Percentiles rank a stretch among this genome's conserved stretches.
Evolutionary conservation across 108 stramenopile species (phyloP).

Genomic region (Pseudonitzschia delicatissima): DNA sequence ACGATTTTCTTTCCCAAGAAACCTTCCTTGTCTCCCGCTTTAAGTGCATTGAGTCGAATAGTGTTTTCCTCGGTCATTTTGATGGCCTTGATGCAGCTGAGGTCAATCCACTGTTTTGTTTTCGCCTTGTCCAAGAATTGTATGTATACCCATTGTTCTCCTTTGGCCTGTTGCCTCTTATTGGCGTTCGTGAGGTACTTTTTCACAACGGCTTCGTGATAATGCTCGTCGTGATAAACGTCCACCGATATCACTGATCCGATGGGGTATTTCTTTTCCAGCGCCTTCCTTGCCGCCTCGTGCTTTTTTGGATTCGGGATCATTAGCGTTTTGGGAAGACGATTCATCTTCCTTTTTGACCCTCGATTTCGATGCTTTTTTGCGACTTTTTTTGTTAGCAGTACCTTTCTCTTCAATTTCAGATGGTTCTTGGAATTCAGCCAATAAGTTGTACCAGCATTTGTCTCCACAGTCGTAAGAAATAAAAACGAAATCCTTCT

Average conservation of each 20-base stretch:
- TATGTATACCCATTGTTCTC: slow-evolving; percentile 1
- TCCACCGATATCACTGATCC: not conserved
- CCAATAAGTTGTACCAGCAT: slow-evolving; percentile 4
- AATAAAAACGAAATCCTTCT: slow-evolving; percentile 16
- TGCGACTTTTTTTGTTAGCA: not conserved
- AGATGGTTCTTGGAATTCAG: not conserved
- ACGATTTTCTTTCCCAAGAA: slow-evolving; percentile 7
- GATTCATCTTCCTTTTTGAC: not conserved
- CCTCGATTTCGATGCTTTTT: not conserved
- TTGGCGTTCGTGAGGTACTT: slow-evolving; percentile 2
- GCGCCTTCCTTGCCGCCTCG: not conserved
- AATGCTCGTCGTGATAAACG: slow-evolving; percentile 8
- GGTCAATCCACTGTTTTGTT: slow-evolving; percentile 1
- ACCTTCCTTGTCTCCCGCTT: not conserved
- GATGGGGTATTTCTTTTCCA: not conserved
- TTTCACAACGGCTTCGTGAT: not conserved
- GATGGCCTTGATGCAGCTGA: slow-evolving; percentile 13
- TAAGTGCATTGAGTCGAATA: not conserved
- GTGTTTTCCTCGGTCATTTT: not conserved
- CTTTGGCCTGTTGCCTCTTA: not conserved
- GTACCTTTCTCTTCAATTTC: not conserved
- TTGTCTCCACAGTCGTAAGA: slow-evolving; percentile 8
- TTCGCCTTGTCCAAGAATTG: not conserved
- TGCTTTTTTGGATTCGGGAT: not conserved
- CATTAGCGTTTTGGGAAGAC: not conserved